Evolutionary conservation across 1,284 basidiomycete species (phyloP).

Genomic region (Apiotrichum montevideense): DNA sequence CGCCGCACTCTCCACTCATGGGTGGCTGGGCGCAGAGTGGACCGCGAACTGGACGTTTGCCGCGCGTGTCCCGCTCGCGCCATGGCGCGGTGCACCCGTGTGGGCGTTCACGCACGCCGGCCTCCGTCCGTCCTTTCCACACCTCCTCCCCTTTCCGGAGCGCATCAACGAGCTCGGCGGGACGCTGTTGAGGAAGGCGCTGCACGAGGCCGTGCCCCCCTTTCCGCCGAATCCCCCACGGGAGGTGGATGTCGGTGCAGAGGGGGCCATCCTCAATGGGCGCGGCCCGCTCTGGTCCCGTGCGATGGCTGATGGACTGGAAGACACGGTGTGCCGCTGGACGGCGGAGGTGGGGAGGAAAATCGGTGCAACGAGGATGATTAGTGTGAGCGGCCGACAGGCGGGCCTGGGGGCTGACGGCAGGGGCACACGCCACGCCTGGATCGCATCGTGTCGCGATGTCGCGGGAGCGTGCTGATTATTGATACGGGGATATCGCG

Average conservation of each 20-base stretch:
- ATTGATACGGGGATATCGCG: no score
- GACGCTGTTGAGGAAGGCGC: conserved; percentile 60
- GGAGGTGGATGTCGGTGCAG: conserved; percentile 63
- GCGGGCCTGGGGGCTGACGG: not conserved
- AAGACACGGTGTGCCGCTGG: conserved; percentile 57
- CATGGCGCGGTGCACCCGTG: conserved; percentile 60
- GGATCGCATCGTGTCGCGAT: no score
- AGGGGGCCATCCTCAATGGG: conserved; percentile 62
- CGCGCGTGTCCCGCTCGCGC: conserved; percentile 68
- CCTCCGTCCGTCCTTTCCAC: conserved; percentile 63
- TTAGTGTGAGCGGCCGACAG: conserved; percentile 52
- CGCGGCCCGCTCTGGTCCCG: conserved; percentile 87
- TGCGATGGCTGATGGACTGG: conserved; percentile 61
- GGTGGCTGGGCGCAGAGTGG: conserved; percentile 77
- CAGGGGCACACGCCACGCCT: no score
- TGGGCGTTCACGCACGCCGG: conserved; percentile 84
- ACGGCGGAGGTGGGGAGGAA: conserved; percentile 63
- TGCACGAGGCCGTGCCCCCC: conserved; percentile 56
- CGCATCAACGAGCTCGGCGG: conserved; percentile 69
- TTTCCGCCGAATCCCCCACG: conserved; percentile 74
- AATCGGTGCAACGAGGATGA: conserved; percentile 73
- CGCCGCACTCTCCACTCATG: conserved; percentile 59
- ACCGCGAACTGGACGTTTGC: conserved; percentile 77
- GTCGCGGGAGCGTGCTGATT: no score
- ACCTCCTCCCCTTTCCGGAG: conserved; percentile 70